phyloP scores from a whole-genome alignment of 1,139 yeast species.

The Taphrina populina region DNA sequence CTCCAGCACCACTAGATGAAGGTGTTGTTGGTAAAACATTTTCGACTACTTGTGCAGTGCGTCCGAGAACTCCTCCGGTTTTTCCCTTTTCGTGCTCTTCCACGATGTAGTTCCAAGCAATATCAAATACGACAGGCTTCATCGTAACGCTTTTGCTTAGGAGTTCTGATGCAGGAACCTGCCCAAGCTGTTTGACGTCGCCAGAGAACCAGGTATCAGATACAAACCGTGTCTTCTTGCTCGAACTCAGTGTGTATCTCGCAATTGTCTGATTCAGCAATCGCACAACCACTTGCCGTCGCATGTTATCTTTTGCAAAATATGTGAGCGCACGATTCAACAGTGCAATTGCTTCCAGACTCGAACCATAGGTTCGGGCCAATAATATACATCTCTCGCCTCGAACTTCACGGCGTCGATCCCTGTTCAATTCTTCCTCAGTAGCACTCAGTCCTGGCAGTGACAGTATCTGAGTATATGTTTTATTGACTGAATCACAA shows the following conservation, averaged over 20 bases:
- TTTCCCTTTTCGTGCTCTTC: conserved; percentile 4
- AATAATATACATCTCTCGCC: conserved; percentile 26
- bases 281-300: not conserved
- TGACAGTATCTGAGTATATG: conserved; percentile 13
- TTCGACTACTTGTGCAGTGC: not conserved
- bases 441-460: conserved; percentile 10
- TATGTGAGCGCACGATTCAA: conserved; percentile 15
- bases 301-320: not conserved
- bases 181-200: conserved; percentile 17
- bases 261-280: conserved; percentile 10
- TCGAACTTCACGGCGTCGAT: not conserved
- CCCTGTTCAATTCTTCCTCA: not conserved
- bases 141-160: conserved; percentile 7
- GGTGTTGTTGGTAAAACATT: too few relatives aligned
- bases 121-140: conserved; percentile 27
- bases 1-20: too few relatives aligned
- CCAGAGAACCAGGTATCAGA: conserved; percentile 19
- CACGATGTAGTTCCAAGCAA: conserved; percentile 30
- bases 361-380: conserved; percentile 13
- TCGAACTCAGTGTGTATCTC: conserved; percentile 10
- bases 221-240: not conserved
- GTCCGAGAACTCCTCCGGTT: not conserved
- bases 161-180: not conserved
- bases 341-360: conserved; percentile 26
- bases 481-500: not conserved